A percentile compares a stretch with the other conserved stretches of the same genome.
phyloP scores from a whole-genome alignment of 306 rosid species.

The Dryas drummondii region DNA sequence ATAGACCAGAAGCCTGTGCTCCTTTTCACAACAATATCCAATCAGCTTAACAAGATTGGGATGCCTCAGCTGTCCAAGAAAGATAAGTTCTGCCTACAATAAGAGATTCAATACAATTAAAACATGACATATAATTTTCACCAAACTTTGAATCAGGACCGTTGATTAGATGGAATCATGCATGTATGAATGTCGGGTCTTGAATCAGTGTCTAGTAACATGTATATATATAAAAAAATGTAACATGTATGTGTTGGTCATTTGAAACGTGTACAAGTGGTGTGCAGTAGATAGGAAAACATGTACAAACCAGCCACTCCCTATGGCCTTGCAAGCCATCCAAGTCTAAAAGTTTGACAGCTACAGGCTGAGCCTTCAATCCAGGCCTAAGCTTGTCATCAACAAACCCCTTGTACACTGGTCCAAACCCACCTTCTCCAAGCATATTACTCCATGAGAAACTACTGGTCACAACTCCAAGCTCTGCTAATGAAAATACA shows the following conservation, averaged over 20 bases:
- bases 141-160: too few species aligned
- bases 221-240: neutral
- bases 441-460: constrained; percentile 67
- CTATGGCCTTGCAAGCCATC: constrained; percentile 83
- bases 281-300: neutral
- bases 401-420: constrained; percentile 77
- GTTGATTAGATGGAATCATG: too few species aligned
- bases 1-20: constrained; percentile 74
- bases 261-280: neutral
- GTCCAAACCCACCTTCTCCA: constrained; percentile 94
- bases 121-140: too few species aligned
- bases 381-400: constrained; percentile 56
- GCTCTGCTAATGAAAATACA: constrained; percentile 61
- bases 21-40: constrained; percentile 74
- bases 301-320: constrained; percentile 77
- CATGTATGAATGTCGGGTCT: too few species aligned
- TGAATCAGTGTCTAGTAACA: too few species aligned
- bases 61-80: constrained; percentile 82
- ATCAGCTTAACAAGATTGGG: constrained; percentile 73
- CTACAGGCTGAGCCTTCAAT: constrained; percentile 73
- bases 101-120: constrained; percentile 3
- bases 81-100: constrained; percentile 65
- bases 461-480: constrained; percentile 54
- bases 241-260: neutral
- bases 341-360: constrained; percentile 75